Evolutionary conservation across 1,139 yeast genomes (phyloP).

Genomic region (Chernovozyma aurita): DNA sequence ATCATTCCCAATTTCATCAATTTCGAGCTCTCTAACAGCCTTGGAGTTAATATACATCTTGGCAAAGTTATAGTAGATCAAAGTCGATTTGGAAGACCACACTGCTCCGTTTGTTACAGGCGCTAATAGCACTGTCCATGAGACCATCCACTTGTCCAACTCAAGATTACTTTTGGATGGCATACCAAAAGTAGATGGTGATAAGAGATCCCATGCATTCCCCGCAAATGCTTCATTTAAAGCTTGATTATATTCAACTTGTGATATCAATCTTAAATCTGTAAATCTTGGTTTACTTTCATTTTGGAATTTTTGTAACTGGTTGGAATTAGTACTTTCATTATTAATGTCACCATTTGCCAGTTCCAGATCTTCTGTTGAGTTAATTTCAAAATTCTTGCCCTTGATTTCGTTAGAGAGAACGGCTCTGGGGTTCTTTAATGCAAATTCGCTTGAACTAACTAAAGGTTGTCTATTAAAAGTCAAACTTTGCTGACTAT

Average conservation of each 20-base stretch:
- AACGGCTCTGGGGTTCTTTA: constrained; percentile 36
- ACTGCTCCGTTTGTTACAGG: constrained; percentile 57
- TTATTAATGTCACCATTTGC: constrained; percentile 3
- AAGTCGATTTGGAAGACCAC: constrained; percentile 69
- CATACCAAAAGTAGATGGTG: constrained; percentile 60
- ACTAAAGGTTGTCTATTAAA: constrained; percentile 56
- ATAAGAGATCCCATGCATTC: constrained; percentile 57
- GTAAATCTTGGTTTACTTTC: constrained; percentile 20
- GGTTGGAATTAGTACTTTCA: neutral
- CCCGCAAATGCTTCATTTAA: constrained; percentile 55
- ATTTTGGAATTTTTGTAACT: neutral
- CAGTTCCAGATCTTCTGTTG: neutral
- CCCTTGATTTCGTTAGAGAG: constrained; percentile 15
- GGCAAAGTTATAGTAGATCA: constrained; percentile 70
- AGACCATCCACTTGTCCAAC: constrained; percentile 75
- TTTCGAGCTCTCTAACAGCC: constrained; percentile 46
- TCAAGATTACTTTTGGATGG: constrained; percentile 67
- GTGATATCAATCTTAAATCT: constrained; percentile 63
- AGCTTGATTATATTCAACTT: constrained; percentile 70
- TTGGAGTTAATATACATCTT: constrained; percentile 67
- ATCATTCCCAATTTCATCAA: constrained; percentile 22
- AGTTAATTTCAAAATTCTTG: constrained; percentile 2
- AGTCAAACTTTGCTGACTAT: constrained; percentile 66
- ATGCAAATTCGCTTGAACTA: constrained; percentile 40
- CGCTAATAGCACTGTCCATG: constrained; percentile 68